A percentile compares a stretch with the other conserved stretches of the same genome.
Evolutionary conservation across 225 moss, liverwort and hornwort genomes (phyloP).

Genomic region (Pleurozium schreberi): DNA sequence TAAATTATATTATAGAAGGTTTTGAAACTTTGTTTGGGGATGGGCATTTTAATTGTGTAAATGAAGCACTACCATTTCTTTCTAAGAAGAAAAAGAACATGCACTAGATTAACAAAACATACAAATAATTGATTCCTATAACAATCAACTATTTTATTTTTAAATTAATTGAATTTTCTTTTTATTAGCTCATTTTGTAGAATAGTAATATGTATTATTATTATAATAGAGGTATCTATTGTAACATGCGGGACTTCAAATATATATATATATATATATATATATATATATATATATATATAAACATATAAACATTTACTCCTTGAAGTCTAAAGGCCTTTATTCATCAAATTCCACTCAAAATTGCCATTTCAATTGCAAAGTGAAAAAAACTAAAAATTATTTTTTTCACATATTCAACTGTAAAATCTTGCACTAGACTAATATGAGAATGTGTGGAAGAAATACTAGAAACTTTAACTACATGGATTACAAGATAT

Average conservation of each 20-base stretch:
- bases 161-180: not conserved
- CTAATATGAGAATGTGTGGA: not conserved
- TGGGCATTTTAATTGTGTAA: accelerated
- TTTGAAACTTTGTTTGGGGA: not conserved
- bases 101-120: not conserved
- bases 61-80: not conserved
- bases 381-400: not conserved
- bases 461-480: not conserved
- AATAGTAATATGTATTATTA: not conserved
- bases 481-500: not conserved
- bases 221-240: not conserved
- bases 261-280: no score
- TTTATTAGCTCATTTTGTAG: not conserved
- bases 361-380: not conserved
- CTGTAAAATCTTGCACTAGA: not conserved
- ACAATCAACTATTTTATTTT: not conserved
- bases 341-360: not conserved
- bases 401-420: not conserved
- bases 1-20: not conserved
- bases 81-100: not conserved
- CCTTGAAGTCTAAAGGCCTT: not conserved
- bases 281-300: no score
- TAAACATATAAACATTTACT: not conserved
- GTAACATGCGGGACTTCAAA: not conserved
- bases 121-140: not conserved